Percentiles rank a stretch among this genome's conserved stretches.
phyloP scores from a whole-genome alignment of 768 basidiomycete genomes.

The Lanmaoa rubissima region DNA sequence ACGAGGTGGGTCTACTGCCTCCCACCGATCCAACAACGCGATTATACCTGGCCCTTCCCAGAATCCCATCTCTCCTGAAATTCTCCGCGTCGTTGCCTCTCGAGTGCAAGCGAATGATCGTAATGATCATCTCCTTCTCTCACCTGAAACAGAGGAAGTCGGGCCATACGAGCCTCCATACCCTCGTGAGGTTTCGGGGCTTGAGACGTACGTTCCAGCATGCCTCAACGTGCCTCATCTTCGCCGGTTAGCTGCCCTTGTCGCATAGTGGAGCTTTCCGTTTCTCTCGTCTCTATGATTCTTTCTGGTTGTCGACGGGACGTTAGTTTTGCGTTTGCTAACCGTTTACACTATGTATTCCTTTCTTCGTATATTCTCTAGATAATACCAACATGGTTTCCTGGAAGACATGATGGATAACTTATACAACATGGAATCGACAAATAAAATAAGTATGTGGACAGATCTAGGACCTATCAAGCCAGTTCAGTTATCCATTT shows the following conservation, averaged over 20 bases:
- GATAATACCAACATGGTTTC: constrained; percentile 17
- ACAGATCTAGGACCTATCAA: background rate
- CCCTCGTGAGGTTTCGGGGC: constrained; percentile 89
- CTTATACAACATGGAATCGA: background rate
- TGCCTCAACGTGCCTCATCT: constrained; percentile 89
- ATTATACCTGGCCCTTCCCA: constrained; percentile 30
- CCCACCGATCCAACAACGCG: background rate
- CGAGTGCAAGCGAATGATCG: constrained; percentile 95
- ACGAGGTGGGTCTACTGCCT: constrained; percentile 63
- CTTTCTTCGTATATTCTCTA: background rate
- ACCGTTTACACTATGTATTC: constrained; percentile 23
- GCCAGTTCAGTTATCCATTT: background rate
- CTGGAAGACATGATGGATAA: background rate
- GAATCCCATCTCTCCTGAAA: constrained; percentile 97
- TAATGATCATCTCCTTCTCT: constrained; percentile 92
- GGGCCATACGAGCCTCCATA: constrained; percentile 92
- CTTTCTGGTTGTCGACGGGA: background rate
- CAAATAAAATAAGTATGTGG: background rate
- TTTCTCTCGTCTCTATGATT: background rate
- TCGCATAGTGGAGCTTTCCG: constrained; percentile 48
- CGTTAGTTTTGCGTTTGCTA: constrained; percentile 7
- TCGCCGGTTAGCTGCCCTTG: constrained; percentile 81
- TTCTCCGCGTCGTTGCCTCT: constrained; percentile 93
- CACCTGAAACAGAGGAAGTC: constrained; percentile 96
- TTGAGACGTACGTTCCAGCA: constrained; percentile 95